Conservation (phyloP, 306 rosid genomes). For the Malus fusca region DNA sequence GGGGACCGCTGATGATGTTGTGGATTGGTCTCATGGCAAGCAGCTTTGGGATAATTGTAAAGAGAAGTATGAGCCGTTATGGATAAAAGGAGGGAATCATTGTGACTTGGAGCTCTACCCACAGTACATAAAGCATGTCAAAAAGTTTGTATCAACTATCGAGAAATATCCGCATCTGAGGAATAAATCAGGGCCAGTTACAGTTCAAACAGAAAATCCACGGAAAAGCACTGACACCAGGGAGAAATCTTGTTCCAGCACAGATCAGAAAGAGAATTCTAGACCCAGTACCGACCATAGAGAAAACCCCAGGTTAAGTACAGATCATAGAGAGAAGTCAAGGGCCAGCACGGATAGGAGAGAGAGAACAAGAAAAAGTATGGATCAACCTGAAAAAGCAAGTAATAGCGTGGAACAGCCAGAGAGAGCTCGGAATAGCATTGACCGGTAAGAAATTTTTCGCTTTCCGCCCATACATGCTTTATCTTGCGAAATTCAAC, state of each 20-base stretch:
- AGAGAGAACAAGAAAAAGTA: conserved; percentile 62
- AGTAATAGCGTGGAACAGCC: conserved; percentile 41
- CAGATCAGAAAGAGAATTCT: conserved; percentile 31
- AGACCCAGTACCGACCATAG: conserved; percentile 53
- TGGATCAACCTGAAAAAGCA: conserved; percentile 46
- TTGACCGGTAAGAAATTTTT: conserved; percentile 53
- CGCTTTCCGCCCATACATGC: neutral
- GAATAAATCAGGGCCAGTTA: conserved; percentile 31
- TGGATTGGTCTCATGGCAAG: conserved; percentile 92
- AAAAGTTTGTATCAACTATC: conserved; percentile 59
- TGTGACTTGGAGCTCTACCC: conserved; percentile 88
- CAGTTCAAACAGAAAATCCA: conserved; percentile 53
- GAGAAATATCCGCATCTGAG: conserved; percentile 42
- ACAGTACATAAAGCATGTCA: conserved; percentile 82
- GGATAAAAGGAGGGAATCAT: conserved; percentile 94
- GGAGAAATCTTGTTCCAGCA: conserved; percentile 52
- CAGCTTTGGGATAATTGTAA: conserved; percentile 91
- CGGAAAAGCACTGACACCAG: conserved; percentile 67
- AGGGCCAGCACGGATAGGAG: conserved; percentile 51
- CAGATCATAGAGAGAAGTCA: conserved; percentile 59
- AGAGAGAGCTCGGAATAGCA: conserved; percentile 73
- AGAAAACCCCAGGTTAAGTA: conserved; percentile 50
- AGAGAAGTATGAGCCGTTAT: conserved; percentile 91
- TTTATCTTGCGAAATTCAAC: neutral
- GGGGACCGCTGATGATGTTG: conserved; percentile 90